A percentile compares a stretch with the other conserved stretches of the same genome.
These are phyloP conservation scores for Fusarium brachygibbosum DNA, from an alignment of 2,329 filamentous ascomycete species.

Conservation along the genomic window DNA sequence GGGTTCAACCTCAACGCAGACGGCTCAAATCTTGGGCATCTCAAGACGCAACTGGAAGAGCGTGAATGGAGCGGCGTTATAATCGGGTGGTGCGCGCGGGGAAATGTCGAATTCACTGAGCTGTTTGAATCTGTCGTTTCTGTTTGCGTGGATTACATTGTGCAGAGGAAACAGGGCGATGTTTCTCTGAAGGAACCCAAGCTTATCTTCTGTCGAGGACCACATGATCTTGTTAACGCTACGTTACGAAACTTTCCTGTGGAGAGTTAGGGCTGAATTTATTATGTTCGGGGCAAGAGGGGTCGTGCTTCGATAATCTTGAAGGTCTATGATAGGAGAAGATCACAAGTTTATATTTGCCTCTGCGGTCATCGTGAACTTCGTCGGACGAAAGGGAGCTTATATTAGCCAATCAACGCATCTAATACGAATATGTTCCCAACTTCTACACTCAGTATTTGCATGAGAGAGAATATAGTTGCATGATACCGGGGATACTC, in stretches of 20 bases:
- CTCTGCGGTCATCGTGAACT: too few relatives aligned
- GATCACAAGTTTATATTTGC: too few relatives aligned
- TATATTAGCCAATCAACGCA: too few relatives aligned
- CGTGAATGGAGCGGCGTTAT: conserved; percentile 5
- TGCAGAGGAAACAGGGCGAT: neutral
- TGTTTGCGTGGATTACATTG: conserved; percentile 1
- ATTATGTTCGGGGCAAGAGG: too few relatives aligned
- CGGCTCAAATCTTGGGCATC: neutral
- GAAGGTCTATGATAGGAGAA: too few relatives aligned
- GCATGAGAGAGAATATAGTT: neutral
- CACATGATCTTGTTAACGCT: conserved; percentile 12
- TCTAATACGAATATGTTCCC: neutral
- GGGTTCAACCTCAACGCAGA: conserved; percentile 22
- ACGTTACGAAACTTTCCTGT: conserved; percentile 17
- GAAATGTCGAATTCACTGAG: conserved; percentile 17
- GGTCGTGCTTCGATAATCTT: too few relatives aligned
- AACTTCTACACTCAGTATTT: neutral
- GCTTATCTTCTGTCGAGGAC: conserved; percentile 25
- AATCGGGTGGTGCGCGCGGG: conserved; percentile 23
- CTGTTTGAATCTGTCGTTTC: conserved; percentile 9
- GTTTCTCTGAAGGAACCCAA: neutral
- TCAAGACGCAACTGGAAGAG: neutral
- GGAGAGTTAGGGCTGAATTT: neutral
- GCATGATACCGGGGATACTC: too few relatives aligned
- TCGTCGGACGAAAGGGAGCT: too few relatives aligned